These are phyloP conservation scores for Neurospora sp. DNA, from an alignment of 495 filamentous ascomycete species.

Conservation along the genomic window DNA sequence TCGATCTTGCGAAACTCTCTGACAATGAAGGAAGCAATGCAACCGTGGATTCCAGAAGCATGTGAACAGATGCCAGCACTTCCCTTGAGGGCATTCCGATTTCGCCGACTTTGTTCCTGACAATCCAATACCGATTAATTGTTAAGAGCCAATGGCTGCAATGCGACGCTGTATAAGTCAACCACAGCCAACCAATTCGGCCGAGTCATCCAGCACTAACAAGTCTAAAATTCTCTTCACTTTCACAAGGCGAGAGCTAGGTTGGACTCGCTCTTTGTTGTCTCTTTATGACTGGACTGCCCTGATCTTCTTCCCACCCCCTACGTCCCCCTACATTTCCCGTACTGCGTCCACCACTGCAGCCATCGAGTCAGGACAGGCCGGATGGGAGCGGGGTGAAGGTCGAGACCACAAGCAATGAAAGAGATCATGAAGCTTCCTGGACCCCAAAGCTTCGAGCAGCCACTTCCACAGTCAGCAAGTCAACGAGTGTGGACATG, in stretches of 20 bases:
- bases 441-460: not conserved
- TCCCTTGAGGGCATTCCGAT: not conserved
- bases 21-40: not conserved
- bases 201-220: not conserved
- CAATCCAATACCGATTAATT: not conserved
- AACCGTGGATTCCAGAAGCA: not conserved
- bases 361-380: not conserved
- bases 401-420: not conserved
- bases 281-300: not conserved
- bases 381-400: not conserved
- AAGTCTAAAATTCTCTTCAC: not conserved
- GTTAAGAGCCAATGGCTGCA: not conserved
- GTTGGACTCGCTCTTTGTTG: not conserved
- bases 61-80: not conserved
- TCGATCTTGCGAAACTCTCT: not conserved
- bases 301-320: not conserved
- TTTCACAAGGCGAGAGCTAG: not conserved
- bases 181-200: not conserved
- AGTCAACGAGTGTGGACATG: not conserved
- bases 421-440: not conserved
- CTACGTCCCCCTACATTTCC: not conserved
- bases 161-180: not conserved
- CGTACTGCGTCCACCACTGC: not conserved
- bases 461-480: not conserved
- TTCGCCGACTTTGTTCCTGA: not conserved